Conservation (phyloP, 2,329 filamentous ascomycete species). For the Dendryphion nanum region DNA sequence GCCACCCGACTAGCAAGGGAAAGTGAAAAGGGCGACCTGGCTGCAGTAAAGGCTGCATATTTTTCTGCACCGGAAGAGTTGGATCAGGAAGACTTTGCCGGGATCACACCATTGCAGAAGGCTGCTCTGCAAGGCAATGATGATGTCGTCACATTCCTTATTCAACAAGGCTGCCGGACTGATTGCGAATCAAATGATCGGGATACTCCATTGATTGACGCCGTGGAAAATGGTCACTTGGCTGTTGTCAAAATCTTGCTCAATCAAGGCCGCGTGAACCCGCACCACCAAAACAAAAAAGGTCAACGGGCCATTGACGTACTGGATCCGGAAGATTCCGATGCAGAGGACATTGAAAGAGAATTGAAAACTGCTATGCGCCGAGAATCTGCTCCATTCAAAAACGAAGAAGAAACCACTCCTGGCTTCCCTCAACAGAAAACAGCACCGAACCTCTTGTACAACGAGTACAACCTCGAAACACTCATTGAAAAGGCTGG, state of each 20-base stretch:
- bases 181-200: conserved; percentile 73
- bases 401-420: conserved; percentile 48
- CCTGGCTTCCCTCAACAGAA: conserved; percentile 32
- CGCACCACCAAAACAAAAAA: conserved; percentile 84
- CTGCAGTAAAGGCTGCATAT: conserved; percentile 71
- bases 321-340: conserved; percentile 70
- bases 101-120: conserved; percentile 94
- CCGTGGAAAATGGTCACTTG: conserved; percentile 91
- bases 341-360: conserved; percentile 78
- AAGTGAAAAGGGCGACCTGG: conserved; percentile 81
- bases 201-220: conserved; percentile 92
- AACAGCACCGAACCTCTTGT: conserved; percentile 44
- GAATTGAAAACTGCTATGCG: conserved; percentile 61
- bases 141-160: conserved; percentile 82
- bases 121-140: conserved; percentile 83
- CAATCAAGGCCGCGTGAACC: conserved; percentile 78
- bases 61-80: conserved; percentile 82
- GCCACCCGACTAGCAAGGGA: conserved; percentile 88
- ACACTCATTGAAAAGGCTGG: conserved; percentile 49
- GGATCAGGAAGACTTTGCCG: conserved; percentile 87
- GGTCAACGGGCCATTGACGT: conserved; percentile 90
- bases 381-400: conserved; percentile 45
- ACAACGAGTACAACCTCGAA: conserved; percentile 50
- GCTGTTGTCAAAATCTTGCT: conserved; percentile 84
- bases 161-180: conserved; percentile 79